Conservation (phyloP, 805 yeast genomes). For the Lipomyces sp. region DNA sequence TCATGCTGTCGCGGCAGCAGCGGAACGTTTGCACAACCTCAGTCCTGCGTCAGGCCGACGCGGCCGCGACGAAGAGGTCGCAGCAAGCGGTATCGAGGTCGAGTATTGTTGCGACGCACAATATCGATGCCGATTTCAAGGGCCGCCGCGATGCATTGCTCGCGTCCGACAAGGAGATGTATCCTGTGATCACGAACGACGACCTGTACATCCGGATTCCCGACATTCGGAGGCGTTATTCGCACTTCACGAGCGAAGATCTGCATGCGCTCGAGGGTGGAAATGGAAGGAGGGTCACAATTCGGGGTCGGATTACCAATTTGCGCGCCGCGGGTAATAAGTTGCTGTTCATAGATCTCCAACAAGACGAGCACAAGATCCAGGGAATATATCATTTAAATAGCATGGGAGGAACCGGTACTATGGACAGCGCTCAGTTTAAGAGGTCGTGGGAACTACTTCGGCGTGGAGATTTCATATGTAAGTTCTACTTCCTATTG, state of each 20-base stretch:
- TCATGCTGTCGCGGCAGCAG: too few species aligned
- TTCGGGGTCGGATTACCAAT: slow-evolving; percentile 57
- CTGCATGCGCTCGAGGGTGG: background rate
- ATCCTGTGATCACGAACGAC: slow-evolving; percentile 14
- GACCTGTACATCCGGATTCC: slow-evolving; percentile 1
- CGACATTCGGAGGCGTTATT: slow-evolving; percentile 6
- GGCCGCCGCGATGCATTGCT: slow-evolving; percentile 16
- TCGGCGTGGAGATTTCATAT: slow-evolving; percentile 69
- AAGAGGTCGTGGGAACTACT: slow-evolving; percentile 40
- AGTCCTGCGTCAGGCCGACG: too few species aligned
- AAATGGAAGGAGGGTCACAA: slow-evolving; percentile 15
- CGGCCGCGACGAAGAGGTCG: too few species aligned
- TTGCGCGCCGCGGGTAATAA: slow-evolving; percentile 67
- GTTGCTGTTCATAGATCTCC: slow-evolving; percentile 63
- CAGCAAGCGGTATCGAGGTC: background rate
- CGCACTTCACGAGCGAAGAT: slow-evolving; percentile 6
- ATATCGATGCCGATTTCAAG: slow-evolving; percentile 10
- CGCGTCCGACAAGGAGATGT: slow-evolving; percentile 5
- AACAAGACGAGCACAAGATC: slow-evolving; percentile 55
- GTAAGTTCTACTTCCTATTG: slow-evolving; percentile 4
- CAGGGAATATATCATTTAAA: slow-evolving; percentile 62
- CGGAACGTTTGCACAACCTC: too few species aligned
- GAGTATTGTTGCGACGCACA: background rate
- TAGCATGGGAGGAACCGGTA: slow-evolving; percentile 39
- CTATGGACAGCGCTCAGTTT: slow-evolving; percentile 45